Percentiles rank a stretch among this genome's conserved stretches.
phyloP scores from a whole-genome alignment of 2,329 filamentous ascomycete genomes.

The Epichloe hybrida region DNA sequence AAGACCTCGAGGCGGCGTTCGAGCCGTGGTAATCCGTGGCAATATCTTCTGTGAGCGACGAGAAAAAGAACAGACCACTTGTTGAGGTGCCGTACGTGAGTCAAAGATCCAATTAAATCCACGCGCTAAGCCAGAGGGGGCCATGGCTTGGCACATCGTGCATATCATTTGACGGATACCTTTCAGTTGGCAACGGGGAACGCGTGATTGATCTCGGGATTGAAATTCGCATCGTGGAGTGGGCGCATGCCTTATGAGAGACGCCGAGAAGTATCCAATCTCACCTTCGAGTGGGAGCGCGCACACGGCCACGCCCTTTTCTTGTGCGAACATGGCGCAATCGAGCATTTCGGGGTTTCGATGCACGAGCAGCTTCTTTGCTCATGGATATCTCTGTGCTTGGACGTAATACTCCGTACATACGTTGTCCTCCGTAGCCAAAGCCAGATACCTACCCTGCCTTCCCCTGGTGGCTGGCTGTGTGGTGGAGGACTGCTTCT shows the following conservation, averaged over 20 bases:
- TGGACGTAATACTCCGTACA: too few species aligned
- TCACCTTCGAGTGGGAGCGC: too few species aligned
- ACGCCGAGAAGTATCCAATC: too few species aligned
- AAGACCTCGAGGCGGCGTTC: too few species aligned
- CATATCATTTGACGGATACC: constrained; percentile 1
- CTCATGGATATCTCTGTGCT: too few species aligned
- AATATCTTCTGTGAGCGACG: neutral
- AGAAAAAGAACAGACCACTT: neutral
- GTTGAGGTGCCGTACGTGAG: neutral
- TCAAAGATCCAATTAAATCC: constrained; percentile 2
- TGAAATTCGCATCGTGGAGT: neutral
- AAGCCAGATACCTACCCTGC: too few species aligned
- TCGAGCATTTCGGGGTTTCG: neutral
- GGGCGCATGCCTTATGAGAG: neutral
- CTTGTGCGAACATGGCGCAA: neutral
- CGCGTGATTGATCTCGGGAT: neutral
- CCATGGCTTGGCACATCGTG: constrained; percentile 8
- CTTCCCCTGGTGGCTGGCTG: neutral
- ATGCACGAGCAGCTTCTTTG: too few species aligned
- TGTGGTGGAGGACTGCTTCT: neutral
- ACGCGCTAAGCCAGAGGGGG: constrained; percentile 9
- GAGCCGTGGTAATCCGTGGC: too few species aligned
- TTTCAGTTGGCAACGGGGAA: neutral
- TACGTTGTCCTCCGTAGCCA: too few species aligned
- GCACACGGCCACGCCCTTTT: neutral